Percentiles rank a stretch among this genome's conserved stretches.
phyloP scores from a whole-genome alignment of 176 grass and related monocot species.

The Bonia amplexicaulis region DNA sequence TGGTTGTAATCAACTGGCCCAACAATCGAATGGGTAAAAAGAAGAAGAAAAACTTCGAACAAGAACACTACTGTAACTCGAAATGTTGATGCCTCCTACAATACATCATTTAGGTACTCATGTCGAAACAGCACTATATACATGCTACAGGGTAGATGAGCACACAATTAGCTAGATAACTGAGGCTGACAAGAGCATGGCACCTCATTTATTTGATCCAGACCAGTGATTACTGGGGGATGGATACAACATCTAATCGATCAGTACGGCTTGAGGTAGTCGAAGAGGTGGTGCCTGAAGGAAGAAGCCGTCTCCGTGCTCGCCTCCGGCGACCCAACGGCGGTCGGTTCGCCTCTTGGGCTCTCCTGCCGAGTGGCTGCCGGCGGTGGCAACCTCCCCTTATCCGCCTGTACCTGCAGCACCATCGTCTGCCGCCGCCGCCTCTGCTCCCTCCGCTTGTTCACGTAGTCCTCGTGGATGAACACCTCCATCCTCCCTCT shows the following conservation, averaged over 20 bases:
- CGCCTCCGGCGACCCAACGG: constrained; percentile 13
- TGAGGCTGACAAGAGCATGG: not conserved
- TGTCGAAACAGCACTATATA: not conserved
- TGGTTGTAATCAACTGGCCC: too few species aligned
- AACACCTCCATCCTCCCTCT: constrained; percentile 52
- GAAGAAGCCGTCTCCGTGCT: not conserved
- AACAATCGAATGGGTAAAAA: not conserved
- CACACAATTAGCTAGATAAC: too few species aligned
- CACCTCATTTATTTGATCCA: not conserved
- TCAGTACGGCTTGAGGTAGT: constrained; percentile 40
- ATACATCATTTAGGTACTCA: not conserved
- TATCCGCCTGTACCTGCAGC: constrained; percentile 10
- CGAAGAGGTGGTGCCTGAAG: constrained; percentile 40
- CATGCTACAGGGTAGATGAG: not conserved
- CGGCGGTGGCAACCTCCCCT: not conserved
- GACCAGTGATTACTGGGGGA: not conserved
- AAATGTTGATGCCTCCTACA: not conserved
- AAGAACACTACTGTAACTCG: not conserved
- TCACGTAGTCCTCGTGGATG: constrained; percentile 59
- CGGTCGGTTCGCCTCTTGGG: not conserved
- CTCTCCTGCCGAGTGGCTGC: not conserved
- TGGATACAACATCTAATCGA: not conserved
- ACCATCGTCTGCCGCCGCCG: constrained; percentile 4
- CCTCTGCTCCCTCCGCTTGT: constrained; percentile 50
- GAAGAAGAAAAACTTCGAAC: not conserved